Percentiles rank a stretch among this genome's conserved stretches.
Evolutionary conservation across 805 yeast species (phyloP).

Genomic region (Tetrapisispora nanseiensis): DNA sequence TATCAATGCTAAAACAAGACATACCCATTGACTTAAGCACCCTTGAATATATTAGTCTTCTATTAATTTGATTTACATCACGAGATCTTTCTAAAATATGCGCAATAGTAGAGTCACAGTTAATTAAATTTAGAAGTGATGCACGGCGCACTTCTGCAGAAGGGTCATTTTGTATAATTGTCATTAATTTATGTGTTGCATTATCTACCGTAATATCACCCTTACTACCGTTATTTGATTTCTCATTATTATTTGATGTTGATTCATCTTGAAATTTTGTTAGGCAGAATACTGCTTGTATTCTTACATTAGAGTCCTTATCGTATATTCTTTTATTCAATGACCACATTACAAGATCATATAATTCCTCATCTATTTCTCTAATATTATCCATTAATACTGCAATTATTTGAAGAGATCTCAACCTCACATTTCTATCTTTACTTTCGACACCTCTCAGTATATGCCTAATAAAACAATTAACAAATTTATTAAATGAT

Average conservation of each 20-base stretch:
- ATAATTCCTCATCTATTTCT: conserved; percentile 65
- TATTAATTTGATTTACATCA: conserved; percentile 60
- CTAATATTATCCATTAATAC: conserved; percentile 60
- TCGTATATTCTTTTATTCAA: conserved; percentile 58
- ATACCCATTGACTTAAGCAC: conserved; percentile 60
- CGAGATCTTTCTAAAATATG: conserved; percentile 70
- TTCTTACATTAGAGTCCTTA: conserved; percentile 66
- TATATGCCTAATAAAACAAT: conserved; percentile 52
- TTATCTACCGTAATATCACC: conserved; percentile 28
- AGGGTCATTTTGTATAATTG: conserved; percentile 64
- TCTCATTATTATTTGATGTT: conserved; percentile 23
- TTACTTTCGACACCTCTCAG: conserved; percentile 71
- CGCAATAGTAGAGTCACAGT: conserved; percentile 43
- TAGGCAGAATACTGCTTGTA: conserved; percentile 75
- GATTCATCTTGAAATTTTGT: conserved; percentile 61
- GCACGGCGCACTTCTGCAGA: conserved; percentile 86
- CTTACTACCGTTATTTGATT: conserved; percentile 29
- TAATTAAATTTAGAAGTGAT: conserved; percentile 61
- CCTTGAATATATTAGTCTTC: conserved; percentile 64
- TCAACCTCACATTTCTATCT: conserved; percentile 65
- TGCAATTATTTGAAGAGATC: conserved; percentile 69
- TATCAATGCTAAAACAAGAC: conserved; percentile 33
- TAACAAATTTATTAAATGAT: conserved; percentile 45
- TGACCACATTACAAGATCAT: conserved; percentile 50
- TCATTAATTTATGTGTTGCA: conserved; percentile 38